Evolutionary conservation across 768 basidiomycete genomes (phyloP).

Genomic region (Tricholoma sp.): DNA sequence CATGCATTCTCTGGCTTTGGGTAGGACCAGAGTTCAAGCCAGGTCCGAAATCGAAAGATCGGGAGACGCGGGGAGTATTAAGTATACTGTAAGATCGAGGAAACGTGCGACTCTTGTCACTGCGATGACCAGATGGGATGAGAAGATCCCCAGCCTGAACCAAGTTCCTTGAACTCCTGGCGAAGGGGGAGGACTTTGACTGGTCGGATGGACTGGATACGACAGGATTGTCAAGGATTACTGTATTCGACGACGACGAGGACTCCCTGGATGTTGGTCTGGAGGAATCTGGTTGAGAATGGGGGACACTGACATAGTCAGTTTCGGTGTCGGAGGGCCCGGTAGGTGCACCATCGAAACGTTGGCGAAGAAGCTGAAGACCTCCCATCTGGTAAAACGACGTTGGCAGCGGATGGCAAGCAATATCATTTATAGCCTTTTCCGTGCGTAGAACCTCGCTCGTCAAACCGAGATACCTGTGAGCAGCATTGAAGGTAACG

Average conservation of each 20-base stretch:
- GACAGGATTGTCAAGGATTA: slow-evolving; percentile 3
- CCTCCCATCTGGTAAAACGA: slow-evolving; percentile 93
- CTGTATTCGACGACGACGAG: slow-evolving; percentile 14
- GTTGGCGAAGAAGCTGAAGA: slow-evolving; percentile 80
- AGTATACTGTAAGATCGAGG: slow-evolving; percentile 45
- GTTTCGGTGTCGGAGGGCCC: slow-evolving; percentile 44
- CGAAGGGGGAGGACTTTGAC: slow-evolving; percentile 15
- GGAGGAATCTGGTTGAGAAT: slow-evolving; percentile 24
- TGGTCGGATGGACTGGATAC: slow-evolving; percentile 2
- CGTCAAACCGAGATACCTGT: slow-evolving; percentile 93
- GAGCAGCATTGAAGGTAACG: slow-evolving; percentile 96
- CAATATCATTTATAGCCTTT: slow-evolving; percentile 95
- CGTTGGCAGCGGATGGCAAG: slow-evolving; percentile 88
- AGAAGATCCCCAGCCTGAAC: slow-evolving; percentile 78
- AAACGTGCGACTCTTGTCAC: slow-evolving; percentile 40
- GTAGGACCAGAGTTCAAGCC: slow-evolving; percentile 1
- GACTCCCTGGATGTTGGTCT: slow-evolving; percentile 16
- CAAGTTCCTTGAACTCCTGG: slow-evolving; percentile 41
- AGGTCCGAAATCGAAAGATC: slow-evolving; percentile 23
- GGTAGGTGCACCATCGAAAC: slow-evolving; percentile 63
- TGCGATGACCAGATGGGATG: slow-evolving; percentile 46
- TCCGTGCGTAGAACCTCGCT: slow-evolving; percentile 94
- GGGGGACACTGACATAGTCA: slow-evolving; percentile 50
- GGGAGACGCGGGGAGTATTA: slow-evolving; percentile 43
- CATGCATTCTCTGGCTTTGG: slow-evolving; percentile 11